Evolutionary conservation across 176 grass and related monocot species (phyloP).

Genomic region (Leersia perrieri): DNA sequence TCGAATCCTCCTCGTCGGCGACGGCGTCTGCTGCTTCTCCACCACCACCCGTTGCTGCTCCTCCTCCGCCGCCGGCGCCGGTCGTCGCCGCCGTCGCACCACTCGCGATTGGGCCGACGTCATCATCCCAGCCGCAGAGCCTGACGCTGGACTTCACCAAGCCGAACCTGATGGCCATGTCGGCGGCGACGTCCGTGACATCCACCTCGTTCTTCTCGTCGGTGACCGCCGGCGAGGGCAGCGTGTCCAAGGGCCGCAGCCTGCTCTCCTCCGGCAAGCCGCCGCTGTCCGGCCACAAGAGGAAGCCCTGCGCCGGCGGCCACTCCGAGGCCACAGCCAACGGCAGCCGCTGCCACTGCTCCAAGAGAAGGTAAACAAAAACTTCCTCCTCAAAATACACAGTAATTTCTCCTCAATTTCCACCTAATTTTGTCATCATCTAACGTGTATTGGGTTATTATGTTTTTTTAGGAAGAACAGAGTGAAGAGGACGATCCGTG

Average conservation of each 20-base stretch:
- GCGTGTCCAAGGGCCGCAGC: conserved; percentile 77
- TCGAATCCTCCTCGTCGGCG: too few species aligned
- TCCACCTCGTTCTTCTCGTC: conserved; percentile 88
- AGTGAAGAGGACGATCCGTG: conserved; percentile 70
- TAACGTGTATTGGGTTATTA: neutral
- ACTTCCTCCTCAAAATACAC: neutral
- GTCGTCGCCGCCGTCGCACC: neutral
- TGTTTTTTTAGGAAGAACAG: conserved; percentile 56
- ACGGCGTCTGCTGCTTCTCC: neutral
- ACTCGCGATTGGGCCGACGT: neutral
- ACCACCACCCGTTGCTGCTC: neutral
- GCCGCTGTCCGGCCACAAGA: conserved; percentile 58
- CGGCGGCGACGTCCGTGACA: conserved; percentile 62
- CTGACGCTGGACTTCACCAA: conserved; percentile 92
- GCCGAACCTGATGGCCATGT: conserved; percentile 59
- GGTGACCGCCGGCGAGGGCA: conserved; percentile 80
- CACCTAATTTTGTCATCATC: neutral
- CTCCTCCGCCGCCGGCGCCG: neutral
- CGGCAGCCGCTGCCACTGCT: conserved; percentile 80
- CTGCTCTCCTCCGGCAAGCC: conserved; percentile 66
- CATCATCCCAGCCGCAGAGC: conserved; percentile 49
- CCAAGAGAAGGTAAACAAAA: conserved; percentile 67
- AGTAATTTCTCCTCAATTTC: neutral
- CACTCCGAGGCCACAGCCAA: conserved; percentile 57
- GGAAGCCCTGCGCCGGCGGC: conserved; percentile 59